phyloP scores from a whole-genome alignment of 345 rosid species.

The Hevea brasiliensis region DNA sequence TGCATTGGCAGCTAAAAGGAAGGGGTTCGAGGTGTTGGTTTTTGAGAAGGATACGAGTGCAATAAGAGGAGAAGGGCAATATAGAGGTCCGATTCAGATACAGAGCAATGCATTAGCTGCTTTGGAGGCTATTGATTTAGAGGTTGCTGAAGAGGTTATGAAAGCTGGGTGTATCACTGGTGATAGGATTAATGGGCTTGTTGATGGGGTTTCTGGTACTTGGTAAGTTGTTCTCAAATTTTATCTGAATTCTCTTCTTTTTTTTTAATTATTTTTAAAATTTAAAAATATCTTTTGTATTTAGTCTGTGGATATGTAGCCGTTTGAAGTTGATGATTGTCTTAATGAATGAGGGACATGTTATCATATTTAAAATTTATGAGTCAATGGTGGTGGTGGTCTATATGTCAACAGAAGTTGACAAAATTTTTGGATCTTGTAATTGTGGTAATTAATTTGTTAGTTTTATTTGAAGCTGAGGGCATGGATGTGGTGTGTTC shows the following conservation, averaged over 20 bases:
- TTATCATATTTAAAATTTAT: not conserved
- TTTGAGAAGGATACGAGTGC: constrained; percentile 93
- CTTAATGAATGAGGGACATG: not conserved
- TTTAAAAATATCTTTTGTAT: not conserved
- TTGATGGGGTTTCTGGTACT: constrained; percentile 87
- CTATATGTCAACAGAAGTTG: not conserved
- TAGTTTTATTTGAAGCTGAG: not conserved
- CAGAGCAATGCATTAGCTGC: constrained; percentile 98
- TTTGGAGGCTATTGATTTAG: constrained; percentile 85
- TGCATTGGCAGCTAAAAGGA: constrained; percentile 85
- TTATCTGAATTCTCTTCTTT: not conserved
- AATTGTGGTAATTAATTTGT: not conserved
- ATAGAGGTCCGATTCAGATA: constrained; percentile 93
- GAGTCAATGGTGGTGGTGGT: not conserved
- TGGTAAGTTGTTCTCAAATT: constrained; percentile 53
- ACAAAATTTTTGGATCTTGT: not conserved
- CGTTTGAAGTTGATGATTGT: no score
- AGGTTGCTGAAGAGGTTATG: constrained; percentile 84
- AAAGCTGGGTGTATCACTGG: constrained; percentile 88
- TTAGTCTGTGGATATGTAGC: not conserved
- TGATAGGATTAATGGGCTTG: constrained; percentile 87
- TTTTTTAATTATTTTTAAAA: not conserved
- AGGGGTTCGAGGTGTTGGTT: constrained; percentile 82
- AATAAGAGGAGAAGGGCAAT: constrained; percentile 92
- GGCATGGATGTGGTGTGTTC: not conserved